Evolutionary conservation across 2,329 filamentous ascomycete genomes (phyloP).

Genomic region (Colletotrichum salicis): DNA sequence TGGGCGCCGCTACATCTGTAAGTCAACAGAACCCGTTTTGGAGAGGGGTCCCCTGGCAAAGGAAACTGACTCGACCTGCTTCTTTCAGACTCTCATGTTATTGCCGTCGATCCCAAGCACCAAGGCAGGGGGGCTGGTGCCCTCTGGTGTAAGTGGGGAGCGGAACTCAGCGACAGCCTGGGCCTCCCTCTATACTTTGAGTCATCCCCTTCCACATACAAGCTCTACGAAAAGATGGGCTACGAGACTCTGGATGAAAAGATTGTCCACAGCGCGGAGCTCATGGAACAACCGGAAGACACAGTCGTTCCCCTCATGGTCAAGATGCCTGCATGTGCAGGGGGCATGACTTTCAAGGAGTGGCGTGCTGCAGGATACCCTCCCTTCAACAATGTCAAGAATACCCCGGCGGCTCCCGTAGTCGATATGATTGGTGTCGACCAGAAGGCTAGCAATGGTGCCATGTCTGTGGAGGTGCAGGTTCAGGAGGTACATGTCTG

Average conservation of each 20-base stretch:
- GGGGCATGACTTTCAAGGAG: conserved; percentile 47
- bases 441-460: not conserved
- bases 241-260: conserved; percentile 53
- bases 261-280: conserved; percentile 50
- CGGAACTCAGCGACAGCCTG: conserved; percentile 48
- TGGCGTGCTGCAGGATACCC: conserved; percentile 41
- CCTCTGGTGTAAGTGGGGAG: conserved; percentile 53
- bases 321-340: conserved; percentile 49
- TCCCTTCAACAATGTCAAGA: conserved; percentile 29
- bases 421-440: not conserved
- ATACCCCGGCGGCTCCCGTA: not conserved
- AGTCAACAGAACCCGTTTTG: conserved; percentile 37
- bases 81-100: conserved; percentile 50
- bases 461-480: conserved; percentile 21
- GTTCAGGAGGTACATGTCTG: conserved; percentile 21
- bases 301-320: conserved; percentile 55
- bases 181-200: conserved; percentile 59
- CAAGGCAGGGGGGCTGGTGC: conserved; percentile 56
- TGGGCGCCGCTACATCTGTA: conserved; percentile 53
- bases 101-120: conserved; percentile 55
- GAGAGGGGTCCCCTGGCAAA: not conserved
- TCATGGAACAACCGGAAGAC: conserved; percentile 48
- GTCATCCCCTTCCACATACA: conserved; percentile 52
- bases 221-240: conserved; percentile 58
- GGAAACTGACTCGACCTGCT: not conserved